phyloP scores from a whole-genome alignment of 2,329 filamentous ascomycete species.

The Colletotrichum sp. region DNA sequence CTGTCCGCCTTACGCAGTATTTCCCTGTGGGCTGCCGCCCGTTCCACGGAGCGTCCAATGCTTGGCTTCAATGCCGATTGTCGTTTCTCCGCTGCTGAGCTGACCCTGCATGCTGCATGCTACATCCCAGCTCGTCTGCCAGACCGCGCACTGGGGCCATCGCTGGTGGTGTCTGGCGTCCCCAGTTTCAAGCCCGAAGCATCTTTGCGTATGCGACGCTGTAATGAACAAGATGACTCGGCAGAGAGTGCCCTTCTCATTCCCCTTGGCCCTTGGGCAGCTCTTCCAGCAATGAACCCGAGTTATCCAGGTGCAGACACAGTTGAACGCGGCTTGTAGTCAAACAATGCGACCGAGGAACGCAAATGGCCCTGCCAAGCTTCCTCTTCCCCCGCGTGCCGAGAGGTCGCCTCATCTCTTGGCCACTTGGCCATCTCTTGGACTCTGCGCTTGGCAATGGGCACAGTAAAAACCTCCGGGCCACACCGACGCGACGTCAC shows the following conservation, averaged over 20 bases:
- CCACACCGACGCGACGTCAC: constrained; percentile 6
- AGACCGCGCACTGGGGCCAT: neutral
- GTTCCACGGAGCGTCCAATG: neutral
- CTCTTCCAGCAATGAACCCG: rapidly evolving
- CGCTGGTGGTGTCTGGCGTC: neutral
- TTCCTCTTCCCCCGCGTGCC: neutral
- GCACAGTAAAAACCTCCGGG: neutral
- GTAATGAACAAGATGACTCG: neutral
- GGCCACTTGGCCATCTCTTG: constrained; percentile 9
- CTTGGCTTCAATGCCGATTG: neutral
- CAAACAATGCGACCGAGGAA: neutral
- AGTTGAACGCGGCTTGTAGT: neutral
- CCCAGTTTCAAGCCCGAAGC: neutral
- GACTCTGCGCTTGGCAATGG: neutral
- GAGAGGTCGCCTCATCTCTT: constrained; percentile 19
- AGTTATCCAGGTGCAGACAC: neutral
- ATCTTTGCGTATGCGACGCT: neutral
- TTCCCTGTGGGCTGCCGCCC: neutral
- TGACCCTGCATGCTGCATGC: neutral
- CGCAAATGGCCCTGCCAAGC: neutral
- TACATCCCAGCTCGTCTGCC: neutral
- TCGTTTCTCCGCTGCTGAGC: neutral
- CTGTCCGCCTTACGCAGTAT: neutral
- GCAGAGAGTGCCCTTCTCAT: neutral
- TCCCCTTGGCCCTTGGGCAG: neutral